Conservation (phyloP, 257 asterid genomes). For the Echites panduratus region DNA sequence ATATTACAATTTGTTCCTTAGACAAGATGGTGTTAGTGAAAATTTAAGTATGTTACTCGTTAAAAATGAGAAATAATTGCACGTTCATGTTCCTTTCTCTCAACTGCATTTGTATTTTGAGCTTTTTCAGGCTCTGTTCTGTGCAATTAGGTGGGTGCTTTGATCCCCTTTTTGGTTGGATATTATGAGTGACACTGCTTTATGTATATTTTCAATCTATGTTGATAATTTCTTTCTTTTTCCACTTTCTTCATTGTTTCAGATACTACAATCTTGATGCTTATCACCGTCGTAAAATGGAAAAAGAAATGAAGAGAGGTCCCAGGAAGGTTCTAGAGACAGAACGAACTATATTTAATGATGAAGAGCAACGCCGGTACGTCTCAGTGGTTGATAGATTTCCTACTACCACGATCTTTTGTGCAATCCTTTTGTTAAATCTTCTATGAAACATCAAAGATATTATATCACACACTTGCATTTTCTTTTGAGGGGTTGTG, state of each 20-base stretch:
- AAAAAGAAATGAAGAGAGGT: conserved; percentile 69
- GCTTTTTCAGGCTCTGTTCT: not conserved
- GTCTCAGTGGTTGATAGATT: conserved; percentile 9
- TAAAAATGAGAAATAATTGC: not conserved
- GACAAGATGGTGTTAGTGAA: not conserved
- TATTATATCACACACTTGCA: not conserved
- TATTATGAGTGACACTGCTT: not conserved
- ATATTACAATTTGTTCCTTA: not conserved
- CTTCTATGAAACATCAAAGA: not conserved
- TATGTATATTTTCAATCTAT: not conserved
- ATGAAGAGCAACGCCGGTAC: conserved; percentile 92
- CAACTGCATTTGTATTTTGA: not conserved
- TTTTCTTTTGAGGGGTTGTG: not conserved
- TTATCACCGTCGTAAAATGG: conserved; percentile 55
- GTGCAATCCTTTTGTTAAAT: not conserved
- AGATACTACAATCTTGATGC: conserved; percentile 86
- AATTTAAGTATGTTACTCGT: not conserved
- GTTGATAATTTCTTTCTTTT: conserved; percentile 12
- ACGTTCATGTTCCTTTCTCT: not conserved
- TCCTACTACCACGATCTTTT: conserved; percentile 5
- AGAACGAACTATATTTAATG: conserved; percentile 79
- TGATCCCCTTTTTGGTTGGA: not conserved
- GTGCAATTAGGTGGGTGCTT: not conserved
- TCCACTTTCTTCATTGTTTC: conserved; percentile 20
- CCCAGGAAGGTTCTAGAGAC: conserved; percentile 40